phyloP scores from a whole-genome alignment of 169 alveolate genomes.

The Cryptosporidium sp. region DNA sequence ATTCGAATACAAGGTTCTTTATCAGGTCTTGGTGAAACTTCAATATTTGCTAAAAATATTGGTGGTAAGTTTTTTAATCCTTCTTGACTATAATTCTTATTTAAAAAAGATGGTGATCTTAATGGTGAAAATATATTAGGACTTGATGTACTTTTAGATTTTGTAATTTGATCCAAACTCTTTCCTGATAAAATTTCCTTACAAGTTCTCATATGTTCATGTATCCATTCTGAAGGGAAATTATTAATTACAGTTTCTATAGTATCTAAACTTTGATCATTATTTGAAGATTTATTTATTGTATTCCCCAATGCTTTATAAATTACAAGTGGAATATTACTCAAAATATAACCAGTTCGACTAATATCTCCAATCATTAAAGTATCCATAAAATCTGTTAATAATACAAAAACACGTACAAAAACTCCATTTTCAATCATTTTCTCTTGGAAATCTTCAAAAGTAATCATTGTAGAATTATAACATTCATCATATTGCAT shows the following conservation, averaged over 20 bases:
- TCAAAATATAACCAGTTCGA: slow-evolving; percentile 38
- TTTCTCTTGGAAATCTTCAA: slow-evolving; percentile 37
- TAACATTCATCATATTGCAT: slow-evolving; percentile 74
- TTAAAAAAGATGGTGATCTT: not conserved
- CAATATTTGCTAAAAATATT: slow-evolving; percentile 47
- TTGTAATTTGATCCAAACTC: slow-evolving; percentile 41
- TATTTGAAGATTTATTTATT: not conserved
- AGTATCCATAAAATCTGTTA: slow-evolving; percentile 62
- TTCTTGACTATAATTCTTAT: not conserved
- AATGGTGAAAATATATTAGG: slow-evolving; percentile 24
- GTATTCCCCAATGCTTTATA: slow-evolving; percentile 20
- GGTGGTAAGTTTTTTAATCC: slow-evolving; percentile 51
- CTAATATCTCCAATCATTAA: slow-evolving; percentile 60
- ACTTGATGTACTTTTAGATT: not conserved
- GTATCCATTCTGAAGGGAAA: slow-evolving; percentile 76
- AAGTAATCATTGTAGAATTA: slow-evolving; percentile 55
- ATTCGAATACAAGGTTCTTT: slow-evolving; percentile 58
- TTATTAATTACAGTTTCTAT: slow-evolving; percentile 56
- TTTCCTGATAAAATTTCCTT: slow-evolving; percentile 54
- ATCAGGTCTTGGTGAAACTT: slow-evolving; percentile 70
- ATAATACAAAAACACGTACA: slow-evolving; percentile 35
- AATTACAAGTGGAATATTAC: slow-evolving; percentile 47
- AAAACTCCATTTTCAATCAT: slow-evolving; percentile 35
- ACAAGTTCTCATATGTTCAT: slow-evolving; percentile 69
- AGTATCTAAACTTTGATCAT: not conserved